Conservation (phyloP, 2,329 filamentous ascomycete genomes). For the Pseudopithomyces chartarum region DNA sequence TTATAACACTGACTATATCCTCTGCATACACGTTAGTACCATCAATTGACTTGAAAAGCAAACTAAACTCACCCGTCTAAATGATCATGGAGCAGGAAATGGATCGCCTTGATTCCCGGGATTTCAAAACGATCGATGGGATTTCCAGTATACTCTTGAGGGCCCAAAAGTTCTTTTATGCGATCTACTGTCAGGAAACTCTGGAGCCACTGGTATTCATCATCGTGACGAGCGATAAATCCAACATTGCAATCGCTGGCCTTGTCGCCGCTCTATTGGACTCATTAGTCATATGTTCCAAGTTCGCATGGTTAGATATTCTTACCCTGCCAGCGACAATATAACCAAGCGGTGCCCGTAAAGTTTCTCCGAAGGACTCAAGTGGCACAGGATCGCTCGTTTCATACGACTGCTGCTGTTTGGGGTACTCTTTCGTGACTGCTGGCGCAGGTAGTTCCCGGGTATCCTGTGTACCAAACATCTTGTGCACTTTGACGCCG, state of each 20-base stretch:
- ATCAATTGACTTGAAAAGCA: too few relatives aligned
- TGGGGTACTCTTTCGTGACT: constrained; percentile 21
- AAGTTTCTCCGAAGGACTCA: constrained; percentile 16
- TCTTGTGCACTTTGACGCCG: constrained; percentile 20
- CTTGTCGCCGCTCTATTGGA: constrained; percentile 24
- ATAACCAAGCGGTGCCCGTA: constrained; percentile 43
- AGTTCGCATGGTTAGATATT: not conserved
- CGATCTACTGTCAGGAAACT: constrained; percentile 31
- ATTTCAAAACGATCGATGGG: constrained; percentile 48
- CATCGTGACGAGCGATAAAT: constrained; percentile 20
- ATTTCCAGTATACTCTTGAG: constrained; percentile 35
- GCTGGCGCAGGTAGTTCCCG: constrained; percentile 17
- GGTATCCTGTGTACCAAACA: constrained; percentile 16
- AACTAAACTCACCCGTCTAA: constrained; percentile 39
- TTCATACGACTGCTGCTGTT: constrained; percentile 37
- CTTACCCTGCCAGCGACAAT: constrained; percentile 26
- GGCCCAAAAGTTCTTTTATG: constrained; percentile 35
- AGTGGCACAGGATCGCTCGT: constrained; percentile 21
- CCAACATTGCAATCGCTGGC: constrained; percentile 28
- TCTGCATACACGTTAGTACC: not conserved
- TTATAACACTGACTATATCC: constrained; percentile 4
- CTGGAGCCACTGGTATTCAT: constrained; percentile 41
- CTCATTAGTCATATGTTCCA: not conserved
- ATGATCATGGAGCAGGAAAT: constrained; percentile 54
- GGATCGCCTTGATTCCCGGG: constrained; percentile 45